Percentiles rank a stretch among this genome's conserved stretches.
These are phyloP conservation scores for Jackrogersella minutella DNA, from an alignment of 495 filamentous ascomycete genomes.

Conservation along the genomic window DNA sequence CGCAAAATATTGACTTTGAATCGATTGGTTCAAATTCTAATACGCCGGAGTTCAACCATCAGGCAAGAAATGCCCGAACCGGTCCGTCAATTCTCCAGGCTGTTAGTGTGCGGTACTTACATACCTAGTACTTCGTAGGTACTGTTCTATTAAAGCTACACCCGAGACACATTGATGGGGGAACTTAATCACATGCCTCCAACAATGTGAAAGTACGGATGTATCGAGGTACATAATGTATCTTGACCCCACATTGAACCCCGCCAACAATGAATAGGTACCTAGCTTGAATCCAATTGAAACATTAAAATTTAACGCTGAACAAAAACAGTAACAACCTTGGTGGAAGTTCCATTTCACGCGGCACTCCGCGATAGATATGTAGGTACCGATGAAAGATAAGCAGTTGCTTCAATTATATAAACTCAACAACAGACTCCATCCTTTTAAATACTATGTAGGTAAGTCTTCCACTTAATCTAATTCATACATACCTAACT, in stretches of 20 bases:
- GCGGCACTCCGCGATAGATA: constrained; percentile 1
- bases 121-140: too few relatives aligned
- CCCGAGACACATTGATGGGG: too few relatives aligned
- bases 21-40: constrained; percentile 20
- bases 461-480: too few relatives aligned
- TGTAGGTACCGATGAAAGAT: too few relatives aligned
- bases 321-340: too few relatives aligned
- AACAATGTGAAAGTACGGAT: too few relatives aligned
- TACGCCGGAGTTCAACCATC: constrained; percentile 4
- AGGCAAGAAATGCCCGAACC: neutral
- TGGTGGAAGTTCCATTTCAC: too few relatives aligned
- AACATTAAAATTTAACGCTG: neutral
- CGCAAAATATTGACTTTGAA: constrained; percentile 29
- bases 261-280: neutral
- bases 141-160: too few relatives aligned
- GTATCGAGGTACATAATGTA: neutral
- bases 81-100: neutral
- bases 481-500: neutral
- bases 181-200: neutral
- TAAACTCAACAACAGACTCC: too few relatives aligned
- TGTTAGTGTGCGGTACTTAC: too few relatives aligned
- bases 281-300: neutral
- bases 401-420: neutral
- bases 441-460: neutral
- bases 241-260: neutral